Base-by-base conservation (phyloP, 306 rosid species). In the Rosa persica region DNA sequence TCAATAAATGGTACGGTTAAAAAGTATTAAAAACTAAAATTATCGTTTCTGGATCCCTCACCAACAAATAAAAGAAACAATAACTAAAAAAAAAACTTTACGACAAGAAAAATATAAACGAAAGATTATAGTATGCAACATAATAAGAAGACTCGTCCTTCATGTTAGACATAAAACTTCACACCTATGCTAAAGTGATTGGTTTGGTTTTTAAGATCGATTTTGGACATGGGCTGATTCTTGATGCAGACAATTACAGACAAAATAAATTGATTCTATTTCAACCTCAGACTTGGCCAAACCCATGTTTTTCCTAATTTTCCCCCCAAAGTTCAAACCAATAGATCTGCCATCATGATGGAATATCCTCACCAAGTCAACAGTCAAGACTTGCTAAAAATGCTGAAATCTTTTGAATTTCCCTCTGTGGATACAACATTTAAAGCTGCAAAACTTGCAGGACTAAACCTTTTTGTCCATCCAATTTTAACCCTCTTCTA, bases 91-190 rank as follows among this genome's bases (percentile, higher is more conserved):
- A 2, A 22, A 8, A 42, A 9, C 8, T n/a, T 9, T 10, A 58
- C 0, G 0, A 23, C 1, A 0, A 22, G 6, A 55, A 3, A 3
- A 2, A n/a, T 10, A 22, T 0, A 58, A 3, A 22, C 0, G 2
- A 10, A 1, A 58, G 8, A 0, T 58, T 12, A 9, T 0, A 5
- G 0, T 55, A 10, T 1, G n/a, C 12, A n/a, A 22, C 16, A 11
- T 23, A 23, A 23, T 11, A 23, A 23, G 7, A 58, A 1, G 0
- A 12, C 40, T 5, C 4, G 19, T 4, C 8, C 2, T 62, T 27
- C 5, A 12, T 8, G 2, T 58, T 11, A 58, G 65, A 60, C 38
- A 27, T 30, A 12, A 61, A 27, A 3, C 8, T 61, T 12, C 8
- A 27, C 67, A 4, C 1, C 3, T 61, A 12, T 61, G 20, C 16